Evolutionary conservation across 306 rosid genomes (phyloP), one percentile per base, ranked within the genome.

Genomic region (Citrullus colocynthis): DNA sequence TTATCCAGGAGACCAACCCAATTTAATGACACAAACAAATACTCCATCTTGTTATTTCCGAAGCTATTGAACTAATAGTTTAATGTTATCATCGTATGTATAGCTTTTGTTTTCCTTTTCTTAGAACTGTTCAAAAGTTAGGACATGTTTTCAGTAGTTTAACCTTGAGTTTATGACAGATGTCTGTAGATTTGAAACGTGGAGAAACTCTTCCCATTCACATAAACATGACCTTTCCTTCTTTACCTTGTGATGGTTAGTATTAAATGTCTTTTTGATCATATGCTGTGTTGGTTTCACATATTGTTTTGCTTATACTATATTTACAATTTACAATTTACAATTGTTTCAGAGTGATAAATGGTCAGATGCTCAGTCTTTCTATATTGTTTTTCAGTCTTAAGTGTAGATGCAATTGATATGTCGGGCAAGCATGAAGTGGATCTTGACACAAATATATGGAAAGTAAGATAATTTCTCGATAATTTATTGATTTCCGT

Each of bases 351-450:
- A 10, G 39, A 45, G 60, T 82, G 37, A 73, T 34, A 72, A 74
- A 39, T 36, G 18, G 41, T 81, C 78, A 85, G 8, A 86, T 9
- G 21, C n/a, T 45, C 76, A 3, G n/a, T 48, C 78, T 57, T 14
- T 59, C 17, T 78, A 15, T 82, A 28, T 82, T 21, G 84, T 59
- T 59, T 74, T 77, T 34, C 96, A 95, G 99, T 95, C 74, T 57
- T 95, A 58, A 92, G 99, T 85, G 97, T 95, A 15, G 99, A 95
- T 72, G 97, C 98, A 32, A 88, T 95, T 78, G 99, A 95, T 80
- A 88, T 95, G 99, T 95, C 99, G 15, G 99, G 99, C 74, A 95
- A 91, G 88, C 99, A 95, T 75, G 99, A 92, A 87, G 99, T 95
- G 82, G 99, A 95, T 88, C 97, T 95, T 21, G 99, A 95, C 79